Evolutionary conservation across 1,284 basidiomycete species (phyloP).

Genomic region (Ganoderma resinaceum): DNA sequence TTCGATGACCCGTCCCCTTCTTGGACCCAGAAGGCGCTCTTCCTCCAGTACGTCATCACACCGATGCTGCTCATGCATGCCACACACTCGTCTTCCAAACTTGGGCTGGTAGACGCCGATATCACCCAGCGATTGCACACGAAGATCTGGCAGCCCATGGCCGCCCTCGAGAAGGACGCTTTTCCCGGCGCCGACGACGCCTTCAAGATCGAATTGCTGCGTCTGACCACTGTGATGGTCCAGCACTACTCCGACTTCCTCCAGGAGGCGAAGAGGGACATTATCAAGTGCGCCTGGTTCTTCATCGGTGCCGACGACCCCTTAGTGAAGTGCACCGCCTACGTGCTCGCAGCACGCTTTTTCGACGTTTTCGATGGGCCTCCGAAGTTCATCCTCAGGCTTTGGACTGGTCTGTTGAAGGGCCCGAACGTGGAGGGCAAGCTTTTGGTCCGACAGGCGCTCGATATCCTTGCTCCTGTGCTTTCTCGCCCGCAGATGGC

Average conservation of each 20-base stretch:
- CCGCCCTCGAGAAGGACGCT: slow-evolving; percentile 68
- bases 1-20: slow-evolving; percentile 75
- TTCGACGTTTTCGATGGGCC: slow-evolving; percentile 93
- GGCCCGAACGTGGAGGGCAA: slow-evolving; percentile 86
- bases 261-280: slow-evolving; percentile 87
- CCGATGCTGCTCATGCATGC: slow-evolving; percentile 88
- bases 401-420: slow-evolving; percentile 93
- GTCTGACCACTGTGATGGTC: slow-evolving; percentile 91
- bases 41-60: slow-evolving; percentile 89
- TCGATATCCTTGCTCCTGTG: slow-evolving; percentile 92
- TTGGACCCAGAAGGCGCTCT: slow-evolving; percentile 86
- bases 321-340: slow-evolving; percentile 94
- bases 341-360: slow-evolving; percentile 94
- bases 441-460: slow-evolving; percentile 83
- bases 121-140: slow-evolving; percentile 76
- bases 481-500: slow-evolving; percentile 66
- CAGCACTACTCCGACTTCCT: slow-evolving; percentile 84
- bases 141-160: slow-evolving; percentile 84
- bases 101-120: slow-evolving; percentile 72
- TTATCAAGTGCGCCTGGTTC: slow-evolving; percentile 96
- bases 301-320: slow-evolving; percentile 88
- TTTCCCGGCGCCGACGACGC: slow-evolving; percentile 77
- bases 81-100: slow-evolving; percentile 54
- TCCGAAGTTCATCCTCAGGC: slow-evolving; percentile 92
- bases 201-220: slow-evolving; percentile 91